Evolutionary conservation across 768 basidiomycete genomes (phyloP).

Genomic region (Chalciporus piperatus): DNA sequence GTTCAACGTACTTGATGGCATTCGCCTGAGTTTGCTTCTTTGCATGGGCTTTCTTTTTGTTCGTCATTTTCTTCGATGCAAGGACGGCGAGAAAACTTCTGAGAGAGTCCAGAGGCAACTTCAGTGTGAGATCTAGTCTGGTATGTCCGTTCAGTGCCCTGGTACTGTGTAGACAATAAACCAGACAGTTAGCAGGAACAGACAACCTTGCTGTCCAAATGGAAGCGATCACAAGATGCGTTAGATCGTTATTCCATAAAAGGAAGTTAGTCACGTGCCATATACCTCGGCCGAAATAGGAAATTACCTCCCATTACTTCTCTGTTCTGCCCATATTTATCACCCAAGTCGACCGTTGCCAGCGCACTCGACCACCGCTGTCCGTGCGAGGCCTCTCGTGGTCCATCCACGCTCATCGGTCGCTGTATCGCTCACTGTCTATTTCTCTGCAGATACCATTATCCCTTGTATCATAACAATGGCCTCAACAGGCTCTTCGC

Average conservation of each 20-base stretch:
- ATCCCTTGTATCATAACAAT: constrained; percentile 1
- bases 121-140: neutral
- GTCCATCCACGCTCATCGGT: constrained; percentile 1
- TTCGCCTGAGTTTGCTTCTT: constrained; percentile 30
- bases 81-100: neutral
- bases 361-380: constrained; percentile 4
- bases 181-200: neutral
- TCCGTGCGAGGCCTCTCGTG: neutral
- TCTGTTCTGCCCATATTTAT: neutral
- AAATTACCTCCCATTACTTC: constrained; percentile 7
- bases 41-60: constrained; percentile 29
- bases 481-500: constrained; percentile 7
- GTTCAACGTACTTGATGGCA: constrained; percentile 19
- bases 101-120: constrained; percentile 8
- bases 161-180: neutral
- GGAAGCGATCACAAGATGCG: neutral
- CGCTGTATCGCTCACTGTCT: neutral
- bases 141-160: neutral
- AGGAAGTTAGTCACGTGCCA: constrained; percentile 11
- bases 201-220: neutral
- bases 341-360: neutral
- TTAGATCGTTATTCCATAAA: constrained; percentile 6
- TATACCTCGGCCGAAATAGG: neutral
- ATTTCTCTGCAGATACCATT: neutral
- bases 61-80: constrained; percentile 23